Conservation (phyloP, 768 basidiomycete genomes). For the Serpula lacrymans region DNA sequence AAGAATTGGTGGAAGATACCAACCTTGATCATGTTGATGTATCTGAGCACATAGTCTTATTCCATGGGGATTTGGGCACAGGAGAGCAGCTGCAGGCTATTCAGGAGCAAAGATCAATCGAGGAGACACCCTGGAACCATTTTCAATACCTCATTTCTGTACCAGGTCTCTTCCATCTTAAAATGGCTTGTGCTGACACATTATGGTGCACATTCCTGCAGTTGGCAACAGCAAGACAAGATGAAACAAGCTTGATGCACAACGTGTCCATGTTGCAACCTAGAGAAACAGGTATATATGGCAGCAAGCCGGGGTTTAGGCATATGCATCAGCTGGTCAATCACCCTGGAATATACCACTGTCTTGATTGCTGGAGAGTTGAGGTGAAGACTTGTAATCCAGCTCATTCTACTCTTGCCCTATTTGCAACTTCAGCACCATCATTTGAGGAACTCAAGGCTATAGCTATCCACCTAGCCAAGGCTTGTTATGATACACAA, state of each 20-base stretch:
- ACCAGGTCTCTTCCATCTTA: conserved; percentile 32
- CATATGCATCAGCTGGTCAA: conserved; percentile 33
- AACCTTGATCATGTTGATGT: conserved; percentile 8
- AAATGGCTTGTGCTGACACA: conserved; percentile 28
- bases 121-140: conserved; percentile 24
- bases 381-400: conserved; percentile 11
- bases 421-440: conserved; percentile 3
- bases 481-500: no score
- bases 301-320: conserved; percentile 31
- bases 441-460: conserved; percentile 22
- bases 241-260: conserved; percentile 15
- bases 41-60: conserved; percentile 6
- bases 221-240: conserved; percentile 1
- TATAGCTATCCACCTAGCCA: conserved; percentile 22
- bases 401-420: conserved; percentile 7
- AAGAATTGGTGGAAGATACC: conserved; percentile 2
- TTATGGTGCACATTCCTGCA: conserved; percentile 14
- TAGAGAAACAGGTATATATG: conserved; percentile 29
- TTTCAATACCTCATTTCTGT: conserved; percentile 33
- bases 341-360: conserved; percentile 22
- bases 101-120: conserved; percentile 15
- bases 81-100: conserved; percentile 13
- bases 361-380: conserved; percentile 29
- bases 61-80: conserved; percentile 22
- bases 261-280: conserved; percentile 22